Evolutionary conservation across 306 rosid species (phyloP), one percentile per base, ranked within the genome.

Genomic region (Geum urbanum): DNA sequence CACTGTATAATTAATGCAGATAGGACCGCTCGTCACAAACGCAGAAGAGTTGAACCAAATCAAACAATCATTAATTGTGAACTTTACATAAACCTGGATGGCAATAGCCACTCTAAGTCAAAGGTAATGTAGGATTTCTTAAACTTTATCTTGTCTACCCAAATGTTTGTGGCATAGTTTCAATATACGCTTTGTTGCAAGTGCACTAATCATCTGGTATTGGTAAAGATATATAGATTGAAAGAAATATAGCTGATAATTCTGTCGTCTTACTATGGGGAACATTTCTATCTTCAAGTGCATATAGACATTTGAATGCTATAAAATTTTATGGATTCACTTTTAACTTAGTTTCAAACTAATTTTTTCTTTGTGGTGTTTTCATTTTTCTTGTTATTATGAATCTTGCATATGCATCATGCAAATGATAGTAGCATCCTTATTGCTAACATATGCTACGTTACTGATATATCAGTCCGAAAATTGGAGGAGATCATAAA

Each of bases 1-100:
- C 46, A n/a, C 51, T 72, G 62, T 19, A 39, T 77, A 75, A 47
- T 73, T 60, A 44, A 77, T 78, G 80, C 85, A 87, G 98, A 89
- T 57, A 76, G 65, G 65, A 6, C 22, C 55, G 50, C 70, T 76
- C 72, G 67, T 80, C 79, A 68, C 81, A 89, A 86, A 79, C 92
- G 87, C 46, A 86, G 86, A 76, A 86, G 92, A 76, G 75, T 45
- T 49, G 47, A 84, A 41, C 68, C 83, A 39, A 82, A 65, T 54
- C 88, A 37, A 55, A 69, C 80, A 22, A 51, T 82, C 69, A 78
- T 80, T 55, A 87, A 84, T 79, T 79, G 86, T 46, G 90, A 86
- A 52, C 60, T 74, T 24, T 87, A 79, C 72, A 84, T 92, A 70
- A 92, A 87, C 77, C 74, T 92, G 84, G 98, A 89, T 74, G 76